Base-by-base conservation (phyloP, 805 yeast species). In the Ogataea dorogensis region DNA sequence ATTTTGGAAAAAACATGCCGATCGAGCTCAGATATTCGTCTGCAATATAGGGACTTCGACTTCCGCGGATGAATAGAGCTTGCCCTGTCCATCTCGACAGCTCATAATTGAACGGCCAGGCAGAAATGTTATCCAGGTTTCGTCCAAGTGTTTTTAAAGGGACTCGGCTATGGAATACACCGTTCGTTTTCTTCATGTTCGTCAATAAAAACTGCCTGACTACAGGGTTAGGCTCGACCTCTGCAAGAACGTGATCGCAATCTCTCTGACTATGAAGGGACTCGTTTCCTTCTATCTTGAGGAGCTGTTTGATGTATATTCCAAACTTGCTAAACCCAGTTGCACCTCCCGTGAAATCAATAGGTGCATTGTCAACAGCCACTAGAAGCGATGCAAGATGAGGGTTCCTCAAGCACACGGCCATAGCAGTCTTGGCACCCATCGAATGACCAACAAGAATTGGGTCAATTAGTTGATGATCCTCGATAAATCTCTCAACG, bases 341-440 rank as follows among this genome's bases (percentile, higher is more conserved):
- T 2, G 53, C 51, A 3, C 70, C 64, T 0, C 75, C 70, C 0
- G 76, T 64, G 26, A 79, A 66, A 40, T 79, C 78, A 1, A 87
- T 75, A 0, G 98, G 98, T 0, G 96, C 86, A 56, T 89, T 91
- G 53, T 91, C 98, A 5, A 93, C 95, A 5, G 87, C 66, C 4
- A 89, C 74, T 30, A 88, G 51, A 63, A 79, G 68, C 10, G 74
- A 67, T 5, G 80, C 78, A 8, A 79, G 48, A 1, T 75, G 72
- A 0, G 89, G 91, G 15, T 73, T 67, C 33, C 87, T 67, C 40
- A 93, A 64, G 0, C 86, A 81, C 5, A 84, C 67, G 0, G 93
- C 88, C 97, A 91, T 89, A 5, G 82, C 96, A 0, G 91, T 74
- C 53, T 91, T 89, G 4, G 95, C 98, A 5, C 98, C 98, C 93